Base-by-base conservation (phyloP, 2,329 filamentous ascomycete genomes). In the Curvularia eragrostidis region DNA sequence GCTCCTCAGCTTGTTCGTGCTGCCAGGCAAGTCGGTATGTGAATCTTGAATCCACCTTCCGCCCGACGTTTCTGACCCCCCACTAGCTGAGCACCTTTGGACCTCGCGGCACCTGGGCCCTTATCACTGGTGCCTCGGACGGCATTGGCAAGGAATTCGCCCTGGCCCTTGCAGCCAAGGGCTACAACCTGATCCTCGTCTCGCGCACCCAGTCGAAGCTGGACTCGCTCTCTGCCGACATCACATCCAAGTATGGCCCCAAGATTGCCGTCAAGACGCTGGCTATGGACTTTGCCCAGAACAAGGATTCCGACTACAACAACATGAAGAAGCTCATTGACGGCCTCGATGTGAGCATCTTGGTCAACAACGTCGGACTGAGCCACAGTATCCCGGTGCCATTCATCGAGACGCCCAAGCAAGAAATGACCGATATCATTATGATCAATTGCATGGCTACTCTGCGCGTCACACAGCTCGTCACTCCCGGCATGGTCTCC, bases 91-190 rank as follows among this genome's bases (percentile, higher is more conserved):
- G 89, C 69, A 92, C 90, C 67, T 98, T 96, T 80, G 95, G 93
- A 67, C 90, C 90, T 68, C 91, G 92, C 71, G 94, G 94, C 61
- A 93, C 90, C 57, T 99, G 94, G 93, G 95, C 91, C 30, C 87
- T 99, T 54, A 85, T 99, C 39, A 99, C 95, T 24, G 95, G 95
- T 63, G 95, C 94, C 50, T 97, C 93, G 10, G 95, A 99, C 78
- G 96, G 95, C 64, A 88, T 99, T 62, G 95, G 95, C 75, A 98
- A 97, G 80, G 95, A 99, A 81, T 99, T 92, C 76, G 92, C 94
- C 36, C 84, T 90, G 30, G 93, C 98, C 77, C 88, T 99, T 56
- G 93, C 95, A 23, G 83, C 87, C 61, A 93, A 95, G 76, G 93
- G 93, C 70, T 99, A 94, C 87, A 98, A 97, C 80, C 83, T 98